Percentiles rank a stretch among this genome's conserved stretches.
These are phyloP conservation scores for Herpotrichia juniperi DNA, from an alignment of 2,329 filamentous ascomycete genomes.

Conservation along the genomic window DNA sequence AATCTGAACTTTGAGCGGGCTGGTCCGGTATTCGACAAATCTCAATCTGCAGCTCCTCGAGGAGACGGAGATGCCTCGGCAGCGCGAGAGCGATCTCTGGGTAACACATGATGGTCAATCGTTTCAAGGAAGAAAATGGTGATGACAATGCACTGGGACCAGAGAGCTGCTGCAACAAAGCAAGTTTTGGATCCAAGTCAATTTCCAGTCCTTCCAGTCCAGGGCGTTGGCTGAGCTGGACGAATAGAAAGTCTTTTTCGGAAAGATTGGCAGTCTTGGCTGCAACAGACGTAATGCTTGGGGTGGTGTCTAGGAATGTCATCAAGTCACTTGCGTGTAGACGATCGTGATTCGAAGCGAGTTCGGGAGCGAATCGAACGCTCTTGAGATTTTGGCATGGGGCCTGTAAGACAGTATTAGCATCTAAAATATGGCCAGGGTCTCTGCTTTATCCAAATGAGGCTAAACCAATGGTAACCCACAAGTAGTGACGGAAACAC, in stretches of 20 bases:
- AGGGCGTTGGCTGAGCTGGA: constrained; percentile 28
- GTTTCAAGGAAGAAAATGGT: constrained; percentile 28
- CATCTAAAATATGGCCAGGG: not conserved
- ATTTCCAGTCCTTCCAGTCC: constrained; percentile 35
- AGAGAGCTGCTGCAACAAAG: constrained; percentile 27
- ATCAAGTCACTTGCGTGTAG: constrained; percentile 28
- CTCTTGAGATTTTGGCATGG: constrained; percentile 29
- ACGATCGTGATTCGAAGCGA: constrained; percentile 22
- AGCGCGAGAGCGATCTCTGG: constrained; percentile 38
- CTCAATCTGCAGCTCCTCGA: constrained; percentile 36
- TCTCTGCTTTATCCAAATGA: not conserved
- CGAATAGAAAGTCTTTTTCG: constrained; percentile 33
- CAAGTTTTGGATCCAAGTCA: constrained; percentile 35
- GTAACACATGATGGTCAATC: constrained; percentile 37
- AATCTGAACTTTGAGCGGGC: constrained; percentile 20
- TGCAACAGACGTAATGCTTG: constrained; percentile 27
- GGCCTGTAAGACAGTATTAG: constrained; percentile 8
- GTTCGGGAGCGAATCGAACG: constrained; percentile 32
- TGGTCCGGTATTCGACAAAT: constrained; percentile 32
- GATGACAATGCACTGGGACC: constrained; percentile 18
- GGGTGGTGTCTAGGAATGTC: constrained; percentile 24
- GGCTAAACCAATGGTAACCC: constrained; percentile 3
- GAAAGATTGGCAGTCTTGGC: constrained; percentile 29
- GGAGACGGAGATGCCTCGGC: constrained; percentile 21
- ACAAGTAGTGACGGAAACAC: constrained; percentile 31